phyloP scores from a whole-genome alignment of 2,329 filamentous ascomycete genomes.

The Fusarium domesticum region DNA sequence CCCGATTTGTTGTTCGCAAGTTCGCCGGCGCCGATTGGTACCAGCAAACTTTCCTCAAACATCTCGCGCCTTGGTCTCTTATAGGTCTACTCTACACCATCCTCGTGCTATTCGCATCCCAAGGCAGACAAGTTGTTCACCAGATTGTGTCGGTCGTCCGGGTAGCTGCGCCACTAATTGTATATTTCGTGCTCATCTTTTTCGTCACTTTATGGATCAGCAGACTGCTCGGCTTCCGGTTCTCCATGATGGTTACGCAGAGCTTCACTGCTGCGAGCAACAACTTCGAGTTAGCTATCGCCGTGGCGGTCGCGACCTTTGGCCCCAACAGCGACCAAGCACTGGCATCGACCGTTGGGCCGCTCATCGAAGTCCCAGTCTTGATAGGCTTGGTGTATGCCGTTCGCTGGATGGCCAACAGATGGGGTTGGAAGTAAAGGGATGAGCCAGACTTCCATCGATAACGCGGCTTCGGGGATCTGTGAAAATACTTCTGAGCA shows the following conservation, averaged over 20 bases:
- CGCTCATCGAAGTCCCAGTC: constrained; percentile 81
- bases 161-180: constrained; percentile 56
- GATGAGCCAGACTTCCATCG: background rate
- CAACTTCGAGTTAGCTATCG: constrained; percentile 89
- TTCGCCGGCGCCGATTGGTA: constrained; percentile 60
- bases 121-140: constrained; percentile 71
- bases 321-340: constrained; percentile 75
- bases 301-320: constrained; percentile 77
- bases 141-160: constrained; percentile 70
- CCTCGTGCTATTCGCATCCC: constrained; percentile 76
- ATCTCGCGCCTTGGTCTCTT: constrained; percentile 68
- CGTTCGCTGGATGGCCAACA: constrained; percentile 50
- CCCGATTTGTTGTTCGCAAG: constrained; percentile 59
- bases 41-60: constrained; percentile 63
- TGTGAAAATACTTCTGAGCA: constrained; percentile 1
- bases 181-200: constrained; percentile 73
- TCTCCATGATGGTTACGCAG: constrained; percentile 51
- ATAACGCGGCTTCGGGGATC: constrained; percentile 1
- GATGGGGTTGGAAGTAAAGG: constrained; percentile 3
- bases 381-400: constrained; percentile 73
- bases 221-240: constrained; percentile 59
- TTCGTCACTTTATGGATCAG: constrained; percentile 58
- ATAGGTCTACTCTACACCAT: constrained; percentile 85
- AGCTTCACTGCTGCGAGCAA: constrained; percentile 88
- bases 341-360: constrained; percentile 76